phyloP scores from a whole-genome alignment of 768 basidiomycete genomes.

The Boletus speciosus region DNA sequence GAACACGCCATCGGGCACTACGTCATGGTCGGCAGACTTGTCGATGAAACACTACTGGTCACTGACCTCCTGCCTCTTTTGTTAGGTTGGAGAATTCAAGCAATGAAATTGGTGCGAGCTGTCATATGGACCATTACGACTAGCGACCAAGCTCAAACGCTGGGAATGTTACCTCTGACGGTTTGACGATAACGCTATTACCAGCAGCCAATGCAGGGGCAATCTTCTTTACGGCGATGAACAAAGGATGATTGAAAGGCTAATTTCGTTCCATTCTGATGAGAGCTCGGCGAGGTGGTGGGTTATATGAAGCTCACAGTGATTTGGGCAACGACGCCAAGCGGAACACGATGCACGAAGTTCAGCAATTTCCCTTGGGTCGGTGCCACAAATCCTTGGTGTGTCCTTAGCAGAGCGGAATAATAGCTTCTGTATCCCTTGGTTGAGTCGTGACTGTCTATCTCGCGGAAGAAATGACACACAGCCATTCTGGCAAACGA shows the following conservation, averaged over 20 bases:
- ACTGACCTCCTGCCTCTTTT: constrained; percentile 60
- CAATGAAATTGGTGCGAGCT: constrained; percentile 78
- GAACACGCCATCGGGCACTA: constrained; percentile 77
- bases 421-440: constrained; percentile 61
- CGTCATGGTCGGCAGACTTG: neutral
- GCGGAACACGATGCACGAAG: constrained; percentile 72
- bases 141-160: neutral
- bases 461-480: constrained; percentile 26
- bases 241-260: constrained; percentile 89
- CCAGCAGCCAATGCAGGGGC: constrained; percentile 82
- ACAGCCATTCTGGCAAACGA: constrained; percentile 86
- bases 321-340: constrained; percentile 88
- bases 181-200: constrained; percentile 80
- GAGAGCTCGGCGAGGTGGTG: neutral
- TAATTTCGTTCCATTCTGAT: constrained; percentile 24
- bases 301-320: constrained; percentile 46
- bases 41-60: neutral
- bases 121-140: neutral
- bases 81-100: constrained; percentile 72
- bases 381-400: constrained; percentile 66
- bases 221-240: constrained; percentile 88
- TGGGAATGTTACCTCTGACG: constrained; percentile 55
- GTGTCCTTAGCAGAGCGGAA: constrained; percentile 68
- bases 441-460: neutral
- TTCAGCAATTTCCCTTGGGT: constrained; percentile 79